Base-by-base conservation (phyloP, 2,329 filamentous ascomycete genomes). In the Alternaria sp. region DNA sequence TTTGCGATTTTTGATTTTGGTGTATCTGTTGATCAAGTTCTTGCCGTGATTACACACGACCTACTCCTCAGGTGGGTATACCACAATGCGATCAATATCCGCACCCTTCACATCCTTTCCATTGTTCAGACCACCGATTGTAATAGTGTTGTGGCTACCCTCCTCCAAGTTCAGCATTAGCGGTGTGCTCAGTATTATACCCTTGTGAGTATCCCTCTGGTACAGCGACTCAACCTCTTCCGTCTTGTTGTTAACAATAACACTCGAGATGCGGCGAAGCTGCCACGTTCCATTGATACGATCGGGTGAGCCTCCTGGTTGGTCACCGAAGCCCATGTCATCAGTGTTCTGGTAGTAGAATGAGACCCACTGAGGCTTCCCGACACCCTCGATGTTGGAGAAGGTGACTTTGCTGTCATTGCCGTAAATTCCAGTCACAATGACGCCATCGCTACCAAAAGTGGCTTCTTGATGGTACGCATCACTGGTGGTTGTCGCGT, bases 291-390 rank as follows among this genome's bases (percentile, higher is more conserved):
- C 85, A 5, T 83, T 83, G 54, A 88, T 87, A 6, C 86, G 82
- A 67, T 88, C 85, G 0, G 86, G 86, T 0, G 77, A 74, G 5
- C 86, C 86, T 41, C 81, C 82, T 2, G 86, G 75, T 60, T 80
- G 78, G 58, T 80, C 78, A 0, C 85, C 85, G 54, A 85, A 87
- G 3, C 85, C 85, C 83, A 86, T 86, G 57, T 87, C 85, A 49
- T 87, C 85, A 2, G 79, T 86, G 70, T 87, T 85, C 60, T 86
- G 83, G 63, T 85, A 85, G 70, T 85, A 83, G 70, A 86, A 86
- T 0, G 83, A 84, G 1, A 86, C 80, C 83, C 83, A 86, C 68
- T 86, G 84, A 1, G 81, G 80, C 56, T 81, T 80, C 3, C 83
- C 83, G 0, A 76, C 73, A 8, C 84, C 84, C 65, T 82, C 72